Conservation (phyloP, 805 yeast genomes). For the Kodamaea laetipori region DNA sequence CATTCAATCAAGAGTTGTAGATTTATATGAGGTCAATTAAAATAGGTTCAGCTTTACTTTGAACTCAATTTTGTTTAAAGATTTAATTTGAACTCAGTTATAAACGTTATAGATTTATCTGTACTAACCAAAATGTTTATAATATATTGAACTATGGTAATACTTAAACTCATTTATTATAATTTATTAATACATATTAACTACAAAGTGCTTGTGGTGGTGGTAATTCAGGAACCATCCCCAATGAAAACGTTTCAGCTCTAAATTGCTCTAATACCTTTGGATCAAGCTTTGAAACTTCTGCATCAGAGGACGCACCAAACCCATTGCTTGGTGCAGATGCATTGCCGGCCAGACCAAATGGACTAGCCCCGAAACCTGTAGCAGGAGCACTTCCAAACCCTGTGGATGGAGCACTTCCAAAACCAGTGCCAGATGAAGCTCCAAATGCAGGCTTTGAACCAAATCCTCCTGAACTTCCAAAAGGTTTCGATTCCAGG, state of each 20-base stretch:
- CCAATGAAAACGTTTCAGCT: constrained; percentile 52
- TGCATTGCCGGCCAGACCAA: constrained; percentile 5
- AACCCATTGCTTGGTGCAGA: not conserved
- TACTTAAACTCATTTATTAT: no score
- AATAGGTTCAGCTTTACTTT: no score
- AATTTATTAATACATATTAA: not conserved
- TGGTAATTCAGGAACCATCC: constrained; percentile 68
- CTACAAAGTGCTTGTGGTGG: constrained; percentile 55
- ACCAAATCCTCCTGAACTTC: no score
- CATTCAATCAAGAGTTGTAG: no score
- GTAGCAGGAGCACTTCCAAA: constrained; percentile 11
- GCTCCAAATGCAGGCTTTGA: constrained; percentile 11
- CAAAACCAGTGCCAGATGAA: constrained; percentile 15
- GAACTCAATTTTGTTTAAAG: no score
- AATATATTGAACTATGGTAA: no score
- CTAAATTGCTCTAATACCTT: constrained; percentile 50
- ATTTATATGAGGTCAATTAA: no score
- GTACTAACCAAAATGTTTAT: no score
- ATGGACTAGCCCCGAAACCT: constrained; percentile 11
- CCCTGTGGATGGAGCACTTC: constrained; percentile 15
- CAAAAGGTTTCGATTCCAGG: no score
- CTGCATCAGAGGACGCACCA: not conserved
- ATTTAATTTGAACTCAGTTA: no score
- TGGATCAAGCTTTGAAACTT: constrained; percentile 43
- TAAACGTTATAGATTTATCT: no score